A percentile compares a stretch with the other conserved stretches of the same genome.
phyloP scores from a whole-genome alignment of 148 eudicot genomes.

The Heliosperma pusillum region DNA sequence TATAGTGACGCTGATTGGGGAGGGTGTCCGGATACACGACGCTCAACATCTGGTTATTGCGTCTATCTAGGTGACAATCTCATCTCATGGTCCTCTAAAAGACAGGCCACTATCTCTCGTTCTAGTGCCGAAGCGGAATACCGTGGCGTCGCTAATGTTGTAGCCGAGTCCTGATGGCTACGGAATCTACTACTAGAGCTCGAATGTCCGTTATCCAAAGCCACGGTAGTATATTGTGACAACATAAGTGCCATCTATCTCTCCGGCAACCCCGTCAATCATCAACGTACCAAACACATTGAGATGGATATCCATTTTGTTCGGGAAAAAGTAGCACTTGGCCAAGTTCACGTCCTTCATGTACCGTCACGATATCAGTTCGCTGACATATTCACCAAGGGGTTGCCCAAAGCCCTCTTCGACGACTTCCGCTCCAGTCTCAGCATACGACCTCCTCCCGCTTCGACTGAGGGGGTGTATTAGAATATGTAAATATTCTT shows the following conservation, averaged over 20 bases:
- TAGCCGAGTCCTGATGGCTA: neutral
- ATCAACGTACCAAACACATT: neutral
- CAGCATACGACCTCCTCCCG: no score
- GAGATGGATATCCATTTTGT: neutral
- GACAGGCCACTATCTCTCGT: neutral
- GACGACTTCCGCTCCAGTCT: no score
- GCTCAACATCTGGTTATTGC: conserved; percentile 9
- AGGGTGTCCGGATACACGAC: neutral
- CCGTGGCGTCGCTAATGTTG: conserved; percentile 5
- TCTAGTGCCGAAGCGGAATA: neutral
- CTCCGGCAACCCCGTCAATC: neutral
- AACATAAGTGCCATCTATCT: neutral
- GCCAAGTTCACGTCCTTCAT: neutral
- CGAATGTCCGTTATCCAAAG: neutral
- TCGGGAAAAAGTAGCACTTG: neutral
- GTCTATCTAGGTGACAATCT: neutral
- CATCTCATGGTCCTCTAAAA: neutral
- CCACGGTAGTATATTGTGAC: neutral
- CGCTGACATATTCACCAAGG: no score
- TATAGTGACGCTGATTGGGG: neutral
- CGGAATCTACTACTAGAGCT: neutral
- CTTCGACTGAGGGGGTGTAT: no score
- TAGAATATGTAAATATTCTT: no score
- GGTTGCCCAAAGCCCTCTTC: no score
- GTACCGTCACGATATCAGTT: neutral